Percentiles rank a stretch among this genome's conserved stretches.
Evolutionary conservation across 2,329 filamentous ascomycete genomes (phyloP).

Genomic region (Cladosporium cucumerinum): DNA sequence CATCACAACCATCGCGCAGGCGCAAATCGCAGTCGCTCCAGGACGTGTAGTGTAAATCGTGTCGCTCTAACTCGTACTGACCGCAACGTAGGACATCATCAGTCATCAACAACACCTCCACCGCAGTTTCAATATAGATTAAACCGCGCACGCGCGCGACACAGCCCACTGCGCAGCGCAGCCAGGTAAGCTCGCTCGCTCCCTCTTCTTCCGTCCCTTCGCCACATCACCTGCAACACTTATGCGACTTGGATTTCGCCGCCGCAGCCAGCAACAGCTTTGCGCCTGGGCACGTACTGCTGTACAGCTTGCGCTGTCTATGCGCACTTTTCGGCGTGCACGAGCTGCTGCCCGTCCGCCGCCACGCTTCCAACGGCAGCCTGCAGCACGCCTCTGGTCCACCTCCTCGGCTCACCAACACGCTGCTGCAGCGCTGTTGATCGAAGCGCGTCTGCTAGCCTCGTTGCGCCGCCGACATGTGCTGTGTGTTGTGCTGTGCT

Average conservation of each 20-base stretch:
- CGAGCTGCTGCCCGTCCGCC: conserved; percentile 1
- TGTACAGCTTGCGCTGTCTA: neutral
- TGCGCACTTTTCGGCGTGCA: neutral
- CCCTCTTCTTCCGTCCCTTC: neutral
- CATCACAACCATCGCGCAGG: neutral
- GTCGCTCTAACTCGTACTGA: conserved; percentile 1
- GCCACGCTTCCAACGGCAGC: conserved; percentile 15
- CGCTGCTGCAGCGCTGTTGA: neutral
- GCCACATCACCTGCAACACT: conserved; percentile 3
- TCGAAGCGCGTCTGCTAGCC: conserved; percentile 1
- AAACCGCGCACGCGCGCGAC: conserved; percentile 6
- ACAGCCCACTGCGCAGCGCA: conserved; percentile 2
- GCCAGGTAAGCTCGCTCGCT: conserved; percentile 9
- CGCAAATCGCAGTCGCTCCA: neutral
- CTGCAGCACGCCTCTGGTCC: conserved; percentile 10
- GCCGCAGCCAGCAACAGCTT: neutral
- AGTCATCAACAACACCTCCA: neutral
- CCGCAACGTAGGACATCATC: neutral
- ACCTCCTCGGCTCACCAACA: conserved; percentile 14
- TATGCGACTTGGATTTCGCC: conserved; percentile 5
- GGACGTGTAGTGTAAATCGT: neutral
- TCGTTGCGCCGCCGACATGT: neutral
- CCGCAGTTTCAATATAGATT: neutral
- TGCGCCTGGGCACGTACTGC: neutral
- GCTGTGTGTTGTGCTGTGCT: neutral